Evolutionary conservation across 2,329 filamentous ascomycete genomes (phyloP).

Genomic region (Cladophialophora carrionii): DNA sequence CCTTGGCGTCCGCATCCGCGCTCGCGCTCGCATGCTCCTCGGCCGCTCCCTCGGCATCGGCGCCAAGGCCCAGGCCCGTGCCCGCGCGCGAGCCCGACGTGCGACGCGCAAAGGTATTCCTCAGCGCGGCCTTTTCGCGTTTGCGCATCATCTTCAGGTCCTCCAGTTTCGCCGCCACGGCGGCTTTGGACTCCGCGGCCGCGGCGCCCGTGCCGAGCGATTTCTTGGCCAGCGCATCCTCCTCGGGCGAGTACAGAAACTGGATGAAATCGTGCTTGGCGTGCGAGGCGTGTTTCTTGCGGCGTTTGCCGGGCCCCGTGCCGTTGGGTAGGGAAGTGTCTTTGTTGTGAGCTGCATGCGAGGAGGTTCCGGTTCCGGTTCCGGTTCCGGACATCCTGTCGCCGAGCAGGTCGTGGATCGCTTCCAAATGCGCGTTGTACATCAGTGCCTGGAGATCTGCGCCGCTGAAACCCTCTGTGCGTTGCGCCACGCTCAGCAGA

Average conservation of each 20-base stretch:
- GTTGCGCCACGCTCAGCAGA: constrained; percentile 72
- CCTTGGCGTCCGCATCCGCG: constrained; percentile 42
- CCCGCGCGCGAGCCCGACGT: not conserved
- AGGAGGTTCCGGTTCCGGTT: too few species aligned
- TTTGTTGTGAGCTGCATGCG: not conserved
- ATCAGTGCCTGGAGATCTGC: constrained; percentile 93
- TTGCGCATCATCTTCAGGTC: constrained; percentile 71
- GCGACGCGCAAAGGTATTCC: constrained; percentile 21
- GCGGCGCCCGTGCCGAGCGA: constrained; percentile 51
- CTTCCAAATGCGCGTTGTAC: constrained; percentile 95
- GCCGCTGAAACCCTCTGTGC: constrained; percentile 88
- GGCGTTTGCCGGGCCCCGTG: constrained; percentile 41
- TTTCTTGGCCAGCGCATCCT: constrained; percentile 56
- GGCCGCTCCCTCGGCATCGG: too few species aligned
- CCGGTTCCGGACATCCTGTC: constrained; percentile 47
- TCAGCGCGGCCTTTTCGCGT: constrained; percentile 34
- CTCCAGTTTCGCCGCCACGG: constrained; percentile 79
- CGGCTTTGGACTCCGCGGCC: constrained; percentile 74
- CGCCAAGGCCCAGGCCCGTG: constrained; percentile 19
- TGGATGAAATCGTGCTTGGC: constrained; percentile 68
- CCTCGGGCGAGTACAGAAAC: constrained; percentile 72
- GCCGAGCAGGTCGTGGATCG: constrained; percentile 88
- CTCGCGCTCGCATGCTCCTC: constrained; percentile 37
- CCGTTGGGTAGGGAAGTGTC: constrained; percentile 34
- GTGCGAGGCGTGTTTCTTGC: constrained; percentile 36